Base-by-base conservation (phyloP, 768 basidiomycete species). In the Suillus weaverae region DNA sequence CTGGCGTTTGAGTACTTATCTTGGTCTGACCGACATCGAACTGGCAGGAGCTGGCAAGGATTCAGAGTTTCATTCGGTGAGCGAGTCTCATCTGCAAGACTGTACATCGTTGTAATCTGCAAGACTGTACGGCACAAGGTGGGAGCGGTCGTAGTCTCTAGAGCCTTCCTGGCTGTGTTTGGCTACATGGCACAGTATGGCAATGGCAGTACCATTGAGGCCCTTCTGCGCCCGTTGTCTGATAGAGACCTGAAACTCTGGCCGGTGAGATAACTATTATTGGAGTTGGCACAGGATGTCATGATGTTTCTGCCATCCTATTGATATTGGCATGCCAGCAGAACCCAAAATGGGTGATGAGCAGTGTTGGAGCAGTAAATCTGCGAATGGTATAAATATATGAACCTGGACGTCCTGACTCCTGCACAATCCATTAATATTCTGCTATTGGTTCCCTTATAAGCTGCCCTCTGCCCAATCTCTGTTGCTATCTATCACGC, bases 281-380 rank as follows among this genome's bases (percentile, higher is more conserved):
- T 53, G 51, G 51, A 32, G 33, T 11, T 54, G 30, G 20, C 53
- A 54, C 33, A 35, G 53, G 53, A 53, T 53, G 9, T 51, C 26
- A 32, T 32, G 48, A 53, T 50, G 6, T 26, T 26, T 48, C 48
- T 26, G 22, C 26, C 30, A 53, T 51, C 7, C 9, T 18, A 16
- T 16, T 54, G 53, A 54, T 33, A 54, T 54, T 54, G 53, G 53
- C 53, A 54, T 54, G 53, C 53, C 53, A 54, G 53, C 53, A 35
- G 11, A 5, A 20, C 20, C 51, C 18, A 54, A 32, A 20, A 32
- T 50, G 9, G 30, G 4, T 9, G 30, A 30, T 30, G 16, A 51
- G 48, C 48, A 26, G 44, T 41, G 39, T 41, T 41, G 39, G 39
- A 41, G 39, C 39, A 6, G 46, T 13, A 22, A 26, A 26, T 1